Evolutionary conservation across 805 yeast genomes (phyloP).

Genomic region (Naumovozyma dairenensis): DNA sequence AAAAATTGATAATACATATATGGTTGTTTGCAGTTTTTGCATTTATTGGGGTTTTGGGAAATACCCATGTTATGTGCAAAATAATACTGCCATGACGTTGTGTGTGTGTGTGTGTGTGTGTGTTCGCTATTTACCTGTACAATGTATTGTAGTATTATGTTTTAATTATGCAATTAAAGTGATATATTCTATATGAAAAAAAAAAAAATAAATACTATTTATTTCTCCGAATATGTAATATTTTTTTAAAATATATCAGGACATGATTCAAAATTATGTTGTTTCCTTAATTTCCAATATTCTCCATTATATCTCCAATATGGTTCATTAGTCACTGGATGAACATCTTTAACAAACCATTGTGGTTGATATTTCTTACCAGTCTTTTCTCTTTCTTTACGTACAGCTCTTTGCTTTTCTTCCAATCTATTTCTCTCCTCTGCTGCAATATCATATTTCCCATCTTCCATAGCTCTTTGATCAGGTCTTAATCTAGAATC

Average conservation of each 20-base stretch:
- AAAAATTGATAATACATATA: too few relatives aligned
- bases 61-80: too few relatives aligned
- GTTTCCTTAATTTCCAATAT: slow-evolving; percentile 66
- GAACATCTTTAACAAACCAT: slow-evolving; percentile 61
- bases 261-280: slow-evolving; percentile 38
- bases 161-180: too few relatives aligned
- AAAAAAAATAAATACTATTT: too few relatives aligned
- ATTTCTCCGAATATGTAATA: too few relatives aligned
- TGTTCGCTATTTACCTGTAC: too few relatives aligned
- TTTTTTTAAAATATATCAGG: slow-evolving; percentile 56
- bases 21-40: too few relatives aligned
- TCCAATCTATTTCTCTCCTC: slow-evolving; percentile 76
- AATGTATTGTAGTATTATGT: too few relatives aligned
- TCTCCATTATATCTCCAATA: slow-evolving; percentile 63
- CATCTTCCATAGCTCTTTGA: slow-evolving; percentile 96
- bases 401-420: slow-evolving; percentile 80
- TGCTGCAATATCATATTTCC: slow-evolving; percentile 80
- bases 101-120: too few relatives aligned
- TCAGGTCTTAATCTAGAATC: slow-evolving; percentile 94
- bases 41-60: too few relatives aligned
- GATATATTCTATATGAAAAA: too few relatives aligned
- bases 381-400: slow-evolving; percentile 50
- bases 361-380: slow-evolving; percentile 50
- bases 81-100: too few relatives aligned
- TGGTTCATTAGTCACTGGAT: slow-evolving; percentile 68